Evolutionary conservation across 78 protist genomes (phyloP).

Genomic region (Tieghemostelium lacteum): DNA sequence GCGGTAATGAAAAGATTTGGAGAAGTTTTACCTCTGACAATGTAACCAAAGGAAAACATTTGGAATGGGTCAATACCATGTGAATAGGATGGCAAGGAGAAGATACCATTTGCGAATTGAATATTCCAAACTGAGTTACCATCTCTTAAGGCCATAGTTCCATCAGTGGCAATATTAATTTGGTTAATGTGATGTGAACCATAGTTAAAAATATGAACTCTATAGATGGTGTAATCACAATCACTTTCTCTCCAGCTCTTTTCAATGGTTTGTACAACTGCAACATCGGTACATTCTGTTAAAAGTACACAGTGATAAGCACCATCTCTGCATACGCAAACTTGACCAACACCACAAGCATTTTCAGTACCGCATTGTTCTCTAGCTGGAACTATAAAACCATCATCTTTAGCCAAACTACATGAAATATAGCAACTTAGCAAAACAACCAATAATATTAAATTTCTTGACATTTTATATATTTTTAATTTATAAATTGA

Average conservation of each 20-base stretch:
- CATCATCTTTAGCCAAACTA: too few relatives aligned
- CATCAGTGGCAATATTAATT: slow-evolving; percentile 6
- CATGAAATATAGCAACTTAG: too few relatives aligned
- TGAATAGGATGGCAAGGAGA: background rate
- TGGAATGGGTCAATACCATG: background rate
- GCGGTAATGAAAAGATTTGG: slow-evolving; percentile 10
- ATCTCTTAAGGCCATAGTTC: slow-evolving; percentile 1
- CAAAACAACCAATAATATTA: too few relatives aligned
- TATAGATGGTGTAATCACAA: background rate
- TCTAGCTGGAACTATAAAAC: too few relatives aligned
- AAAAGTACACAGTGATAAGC: slow-evolving; percentile 1
- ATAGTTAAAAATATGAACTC: slow-evolving; percentile 22
- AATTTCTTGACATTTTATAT: too few relatives aligned
- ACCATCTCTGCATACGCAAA: background rate
- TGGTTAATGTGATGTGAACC: background rate
- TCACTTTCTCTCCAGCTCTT: slow-evolving; percentile 22
- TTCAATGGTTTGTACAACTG: slow-evolving; percentile 22
- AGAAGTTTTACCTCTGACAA: slow-evolving; percentile 13
- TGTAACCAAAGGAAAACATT: slow-evolving; percentile 9
- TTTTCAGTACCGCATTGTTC: background rate
- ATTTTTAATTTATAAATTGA: too few relatives aligned
- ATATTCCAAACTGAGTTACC: slow-evolving; percentile 25
- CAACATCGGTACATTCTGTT: background rate
- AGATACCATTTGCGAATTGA: background rate
- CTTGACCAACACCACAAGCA: slow-evolving; percentile 33